Evolutionary conservation across 2,329 filamentous ascomycete genomes (phyloP).

Genomic region (Xylaria sp.): DNA sequence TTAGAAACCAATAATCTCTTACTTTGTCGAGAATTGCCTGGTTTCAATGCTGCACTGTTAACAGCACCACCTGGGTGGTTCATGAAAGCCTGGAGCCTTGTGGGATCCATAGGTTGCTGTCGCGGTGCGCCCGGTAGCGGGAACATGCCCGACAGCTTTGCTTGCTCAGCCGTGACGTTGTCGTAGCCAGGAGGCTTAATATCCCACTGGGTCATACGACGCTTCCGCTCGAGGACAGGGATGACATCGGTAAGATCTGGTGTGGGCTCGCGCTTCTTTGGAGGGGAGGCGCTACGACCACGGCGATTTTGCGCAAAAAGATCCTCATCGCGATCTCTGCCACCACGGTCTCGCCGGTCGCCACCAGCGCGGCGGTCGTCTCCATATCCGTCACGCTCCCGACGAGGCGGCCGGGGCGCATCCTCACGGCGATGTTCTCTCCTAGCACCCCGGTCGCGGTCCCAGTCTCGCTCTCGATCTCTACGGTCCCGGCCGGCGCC

Average conservation of each 20-base stretch:
- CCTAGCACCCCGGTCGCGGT: slow-evolving; percentile 55
- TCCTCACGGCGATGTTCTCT: slow-evolving; percentile 60
- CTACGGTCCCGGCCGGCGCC: slow-evolving; percentile 57
- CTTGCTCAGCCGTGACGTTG: slow-evolving; percentile 97
- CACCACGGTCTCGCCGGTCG: slow-evolving; percentile 54
- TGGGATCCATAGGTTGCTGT: slow-evolving; percentile 94
- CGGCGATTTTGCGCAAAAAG: slow-evolving; percentile 63
- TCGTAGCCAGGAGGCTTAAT: slow-evolving; percentile 99
- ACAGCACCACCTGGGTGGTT: slow-evolving; percentile 80
- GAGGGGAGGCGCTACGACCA: slow-evolving; percentile 79
- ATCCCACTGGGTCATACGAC: slow-evolving; percentile 97
- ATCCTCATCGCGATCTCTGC: slow-evolving; percentile 62
- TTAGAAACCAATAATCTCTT: slow-evolving; percentile 93
- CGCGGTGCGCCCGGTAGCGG: slow-evolving; percentile 93
- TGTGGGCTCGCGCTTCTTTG: slow-evolving; percentile 93
- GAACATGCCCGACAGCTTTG: slow-evolving; percentile 99
- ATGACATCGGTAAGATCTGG: slow-evolving; percentile 90
- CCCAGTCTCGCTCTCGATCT: slow-evolving; percentile 59
- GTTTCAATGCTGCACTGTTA: slow-evolving; percentile 84
- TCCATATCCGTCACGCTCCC: slow-evolving; percentile 67
- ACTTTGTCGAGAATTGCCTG: slow-evolving; percentile 90
- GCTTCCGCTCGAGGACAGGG: slow-evolving; percentile 85
- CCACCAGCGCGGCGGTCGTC: slow-evolving; percentile 65
- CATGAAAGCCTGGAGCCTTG: slow-evolving; percentile 94
- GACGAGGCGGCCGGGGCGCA: slow-evolving; percentile 67